phyloP scores from a whole-genome alignment of 768 basidiomycete species.

The Suillus subalutaceus region DNA sequence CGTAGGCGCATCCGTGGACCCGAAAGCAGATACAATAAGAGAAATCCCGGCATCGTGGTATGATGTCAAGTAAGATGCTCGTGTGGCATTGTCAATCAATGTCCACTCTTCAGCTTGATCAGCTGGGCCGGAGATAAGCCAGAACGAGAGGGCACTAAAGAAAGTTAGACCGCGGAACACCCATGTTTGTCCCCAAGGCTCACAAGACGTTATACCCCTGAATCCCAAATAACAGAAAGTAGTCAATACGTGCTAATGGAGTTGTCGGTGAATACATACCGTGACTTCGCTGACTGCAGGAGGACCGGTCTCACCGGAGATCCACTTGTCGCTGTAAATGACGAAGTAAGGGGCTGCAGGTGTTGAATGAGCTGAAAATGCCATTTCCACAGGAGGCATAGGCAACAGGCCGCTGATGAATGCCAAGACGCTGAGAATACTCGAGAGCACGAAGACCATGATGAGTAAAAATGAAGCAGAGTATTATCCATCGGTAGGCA shows the following conservation, averaged over 20 bases:
- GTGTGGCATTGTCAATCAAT: constrained; percentile 44
- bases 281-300: constrained; percentile 34
- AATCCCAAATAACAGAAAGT: background rate
- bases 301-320: constrained; percentile 40
- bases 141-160: constrained; percentile 51
- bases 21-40: constrained; percentile 67
- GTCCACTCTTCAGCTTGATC: constrained; percentile 67
- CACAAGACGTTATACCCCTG: constrained; percentile 65
- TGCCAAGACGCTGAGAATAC: background rate
- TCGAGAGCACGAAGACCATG: constrained; percentile 8
- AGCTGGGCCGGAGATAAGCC: constrained; percentile 57
- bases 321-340: constrained; percentile 40
- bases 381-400: background rate
- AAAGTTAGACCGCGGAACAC: constrained; percentile 1
- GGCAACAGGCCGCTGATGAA: background rate
- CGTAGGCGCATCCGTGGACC: constrained; percentile 57
- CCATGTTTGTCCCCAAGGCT: constrained; percentile 19
- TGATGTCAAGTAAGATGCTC: constrained; percentile 50
- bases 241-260: background rate
- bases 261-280: constrained; percentile 23
- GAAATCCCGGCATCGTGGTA: constrained; percentile 63
- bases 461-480: background rate
- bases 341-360: constrained; percentile 43
- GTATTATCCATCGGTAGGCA: background rate
- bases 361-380: background rate